Percentiles rank a stretch among this genome's conserved stretches.
Evolutionary conservation across 305 asterid species (phyloP).

Genomic region (Solanum hybrid): DNA sequence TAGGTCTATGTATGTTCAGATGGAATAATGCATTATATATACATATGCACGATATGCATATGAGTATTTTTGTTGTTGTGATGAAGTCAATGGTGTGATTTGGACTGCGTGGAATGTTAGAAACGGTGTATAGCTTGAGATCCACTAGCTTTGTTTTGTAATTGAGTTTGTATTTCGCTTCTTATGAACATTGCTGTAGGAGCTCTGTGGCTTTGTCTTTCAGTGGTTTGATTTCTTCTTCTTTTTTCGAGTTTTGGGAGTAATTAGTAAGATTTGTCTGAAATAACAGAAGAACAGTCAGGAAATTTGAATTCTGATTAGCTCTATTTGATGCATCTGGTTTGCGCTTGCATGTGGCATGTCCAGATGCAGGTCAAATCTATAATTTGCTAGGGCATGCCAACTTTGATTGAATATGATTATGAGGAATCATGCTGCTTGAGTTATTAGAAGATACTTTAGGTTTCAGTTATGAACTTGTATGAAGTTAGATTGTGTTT

Average conservation of each 20-base stretch:
- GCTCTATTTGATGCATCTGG: background rate
- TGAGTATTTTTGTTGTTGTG: background rate
- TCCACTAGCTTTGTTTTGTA: conserved; percentile 25
- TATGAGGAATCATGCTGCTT: background rate
- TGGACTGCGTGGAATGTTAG: background rate
- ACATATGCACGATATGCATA: background rate
- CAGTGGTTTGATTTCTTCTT: background rate
- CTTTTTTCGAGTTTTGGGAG: background rate
- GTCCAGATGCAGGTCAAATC: background rate
- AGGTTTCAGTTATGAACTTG: background rate
- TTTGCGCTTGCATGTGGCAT: background rate
- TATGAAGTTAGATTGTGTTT: background rate
- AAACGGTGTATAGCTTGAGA: conserved; percentile 15
- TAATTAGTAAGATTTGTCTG: background rate
- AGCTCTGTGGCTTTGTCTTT: background rate
- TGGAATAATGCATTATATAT: background rate
- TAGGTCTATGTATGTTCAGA: background rate
- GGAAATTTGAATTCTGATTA: background rate
- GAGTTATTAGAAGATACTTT: background rate
- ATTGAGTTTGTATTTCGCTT: conserved; percentile 6
- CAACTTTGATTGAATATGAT: background rate
- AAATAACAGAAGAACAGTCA: background rate
- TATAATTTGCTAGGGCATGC: background rate
- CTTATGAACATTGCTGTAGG: background rate
- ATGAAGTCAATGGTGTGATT: background rate